Base-by-base conservation (phyloP, 2,329 filamentous ascomycete species). In the Aspergillus pseudotamarii region DNA sequence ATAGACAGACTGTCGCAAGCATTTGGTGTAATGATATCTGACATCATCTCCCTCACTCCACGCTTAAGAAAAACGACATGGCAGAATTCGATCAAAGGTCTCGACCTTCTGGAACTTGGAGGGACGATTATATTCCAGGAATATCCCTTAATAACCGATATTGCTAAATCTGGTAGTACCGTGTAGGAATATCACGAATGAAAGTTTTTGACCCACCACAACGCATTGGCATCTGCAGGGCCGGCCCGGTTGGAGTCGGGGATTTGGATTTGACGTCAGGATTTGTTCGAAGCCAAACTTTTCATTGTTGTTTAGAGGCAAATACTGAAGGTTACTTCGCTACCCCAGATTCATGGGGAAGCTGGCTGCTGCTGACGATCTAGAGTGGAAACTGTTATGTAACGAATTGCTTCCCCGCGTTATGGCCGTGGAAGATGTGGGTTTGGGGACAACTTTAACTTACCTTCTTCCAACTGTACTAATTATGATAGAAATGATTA, bases 321-420 rank as follows among this genome's bases (percentile, higher is more conserved):
- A 51, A 51, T 51, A 51, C 12, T 11, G 48, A 51, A 51, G 43
- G 57, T 58, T 30, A n/a, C 46, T 53, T 50, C 34, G 32, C 41
- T 63, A 65, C 59, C 56, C 60, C 53, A 57, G 64, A 65, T 53
- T 50, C 43, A 56, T 54, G 55, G 71, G 72, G 72, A 68, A 73
- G 65, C 68, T 26, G 26, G 26, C 26, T 26, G 26, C 26, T 69
- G 67, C 73, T 73, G 51, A 54, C 30, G 51, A 55, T 55, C 51
- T 19, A 38, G 51, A 55, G 71, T 73, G 72, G 69, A 73, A 74
- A 65, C 69, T 69, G 67, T 74, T 74, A 74, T 64, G 60, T 74
- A 74, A 74, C 63, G 69, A 60, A 63, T 51, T 72, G 54, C 54
- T 57, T 62, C 72, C 71, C 72, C 72, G 66, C 71, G 71, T 68